Conservation (phyloP, 352 stramenopile species). For the Phytophthora hibernalis region DNA sequence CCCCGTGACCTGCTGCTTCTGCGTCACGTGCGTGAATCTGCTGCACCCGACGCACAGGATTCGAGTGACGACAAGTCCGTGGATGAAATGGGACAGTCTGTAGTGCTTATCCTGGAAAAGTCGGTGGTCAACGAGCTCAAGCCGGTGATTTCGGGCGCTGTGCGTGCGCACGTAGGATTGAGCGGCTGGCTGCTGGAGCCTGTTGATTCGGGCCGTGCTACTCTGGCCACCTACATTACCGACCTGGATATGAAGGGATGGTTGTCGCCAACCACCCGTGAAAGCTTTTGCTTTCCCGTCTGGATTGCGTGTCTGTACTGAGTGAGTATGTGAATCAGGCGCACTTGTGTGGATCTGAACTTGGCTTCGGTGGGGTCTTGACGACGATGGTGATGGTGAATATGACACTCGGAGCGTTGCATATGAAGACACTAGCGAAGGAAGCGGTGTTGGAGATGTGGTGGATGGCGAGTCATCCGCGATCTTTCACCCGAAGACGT, state of each 20-base stretch:
- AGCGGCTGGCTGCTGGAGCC: slow-evolving; percentile 84
- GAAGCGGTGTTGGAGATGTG: slow-evolving; percentile 35
- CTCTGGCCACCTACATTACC: slow-evolving; percentile 77
- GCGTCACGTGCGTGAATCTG: slow-evolving; percentile 75
- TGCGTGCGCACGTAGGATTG: slow-evolving; percentile 68
- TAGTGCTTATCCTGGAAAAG: slow-evolving; percentile 82
- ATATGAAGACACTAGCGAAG: slow-evolving; percentile 47
- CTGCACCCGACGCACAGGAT: slow-evolving; percentile 48
- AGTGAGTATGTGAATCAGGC: slow-evolving; percentile 71
- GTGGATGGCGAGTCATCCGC: slow-evolving; percentile 37
- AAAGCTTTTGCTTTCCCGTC: slow-evolving; percentile 62
- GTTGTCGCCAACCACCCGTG: slow-evolving; percentile 52
- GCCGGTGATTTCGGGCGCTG: slow-evolving; percentile 38
- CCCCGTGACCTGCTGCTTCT: slow-evolving; percentile 79
- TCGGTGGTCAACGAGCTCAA: slow-evolving; percentile 84
- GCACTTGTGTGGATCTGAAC: slow-evolving; percentile 57
- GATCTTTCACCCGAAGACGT: slow-evolving; percentile 79
- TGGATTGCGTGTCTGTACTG: slow-evolving; percentile 71
- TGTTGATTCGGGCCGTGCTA: slow-evolving; percentile 59
- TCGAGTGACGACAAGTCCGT: slow-evolving; percentile 41
- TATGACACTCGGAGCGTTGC: slow-evolving; percentile 42
- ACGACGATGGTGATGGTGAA: slow-evolving; percentile 50
- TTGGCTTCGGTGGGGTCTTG: slow-evolving; percentile 53
- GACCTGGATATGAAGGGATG: slow-evolving; percentile 70
- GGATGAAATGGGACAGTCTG: slow-evolving; percentile 62